Conservation (phyloP, 1,139 yeast species). For the Saccharomyces uvarum region DNA sequence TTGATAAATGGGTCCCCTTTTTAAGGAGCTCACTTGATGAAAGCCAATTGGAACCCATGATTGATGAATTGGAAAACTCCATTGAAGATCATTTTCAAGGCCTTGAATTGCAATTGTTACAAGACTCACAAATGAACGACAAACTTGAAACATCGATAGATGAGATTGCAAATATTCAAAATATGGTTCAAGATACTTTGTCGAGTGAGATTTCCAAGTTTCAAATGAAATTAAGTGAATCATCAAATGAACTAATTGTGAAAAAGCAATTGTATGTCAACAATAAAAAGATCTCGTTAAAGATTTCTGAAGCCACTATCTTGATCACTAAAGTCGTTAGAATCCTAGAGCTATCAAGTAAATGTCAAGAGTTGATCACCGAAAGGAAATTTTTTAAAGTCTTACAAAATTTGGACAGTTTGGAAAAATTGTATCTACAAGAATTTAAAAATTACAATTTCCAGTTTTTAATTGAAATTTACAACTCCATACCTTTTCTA, state of each 20-base stretch:
- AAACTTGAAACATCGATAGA: constrained; percentile 27
- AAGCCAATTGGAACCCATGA: constrained; percentile 16
- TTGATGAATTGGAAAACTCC: constrained; percentile 29
- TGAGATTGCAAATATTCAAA: constrained; percentile 27
- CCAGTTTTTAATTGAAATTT: constrained; percentile 61
- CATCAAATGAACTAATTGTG: constrained; percentile 56
- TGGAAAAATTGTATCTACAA: constrained; percentile 57
- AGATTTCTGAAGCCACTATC: constrained; percentile 56
- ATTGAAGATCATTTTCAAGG: constrained; percentile 31
- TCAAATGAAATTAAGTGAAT: constrained; percentile 47
- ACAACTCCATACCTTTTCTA: constrained; percentile 70
- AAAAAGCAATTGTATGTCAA: constrained; percentile 50
- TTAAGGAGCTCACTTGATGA: constrained; percentile 25
- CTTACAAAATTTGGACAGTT: constrained; percentile 69
- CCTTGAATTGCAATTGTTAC: constrained; percentile 28
- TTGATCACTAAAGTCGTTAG: constrained; percentile 65
- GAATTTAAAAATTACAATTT: constrained; percentile 58
- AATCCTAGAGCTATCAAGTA: constrained; percentile 78
- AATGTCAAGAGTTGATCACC: constrained; percentile 73
- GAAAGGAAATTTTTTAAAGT: constrained; percentile 69
- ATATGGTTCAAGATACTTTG: constrained; percentile 22
- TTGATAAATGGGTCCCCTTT: constrained; percentile 32
- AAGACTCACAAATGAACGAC: constrained; percentile 30
- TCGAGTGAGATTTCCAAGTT: constrained; percentile 20
- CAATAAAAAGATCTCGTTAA: constrained; percentile 49